Percentiles rank a stretch among this genome's conserved stretches.
Conservation (phyloP, 202 grass and related monocot species). For the Eragrostis tef region DNA sequence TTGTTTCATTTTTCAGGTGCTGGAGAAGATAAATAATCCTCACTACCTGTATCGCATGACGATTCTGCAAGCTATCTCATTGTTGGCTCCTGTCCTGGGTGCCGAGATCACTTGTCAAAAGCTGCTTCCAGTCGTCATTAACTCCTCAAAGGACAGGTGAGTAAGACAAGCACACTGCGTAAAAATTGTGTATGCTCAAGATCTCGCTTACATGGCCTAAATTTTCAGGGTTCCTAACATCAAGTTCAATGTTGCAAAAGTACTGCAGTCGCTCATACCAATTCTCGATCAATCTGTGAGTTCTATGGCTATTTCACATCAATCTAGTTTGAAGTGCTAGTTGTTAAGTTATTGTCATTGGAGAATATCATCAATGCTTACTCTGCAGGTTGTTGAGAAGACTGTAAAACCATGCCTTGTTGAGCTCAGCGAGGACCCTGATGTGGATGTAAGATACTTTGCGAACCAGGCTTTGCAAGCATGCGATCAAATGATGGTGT, state of each 20-base stretch:
- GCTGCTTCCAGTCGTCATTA: constrained; percentile 66
- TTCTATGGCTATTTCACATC: neutral
- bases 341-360: too few relatives aligned
- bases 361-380: neutral
- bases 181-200: neutral
- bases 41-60: constrained; percentile 85
- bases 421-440: constrained; percentile 74
- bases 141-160: constrained; percentile 80
- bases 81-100: constrained; percentile 74
- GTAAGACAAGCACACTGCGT: neutral
- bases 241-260: constrained; percentile 88
- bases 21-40: constrained; percentile 72
- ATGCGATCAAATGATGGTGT: constrained; percentile 76
- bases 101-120: constrained; percentile 71
- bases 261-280: constrained; percentile 62
- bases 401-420: constrained; percentile 70
- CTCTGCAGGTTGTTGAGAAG: constrained; percentile 67
- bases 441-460: constrained; percentile 80
- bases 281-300: constrained; percentile 75
- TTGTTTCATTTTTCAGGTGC: constrained; percentile 42
- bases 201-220: neutral
- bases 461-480: constrained; percentile 65
- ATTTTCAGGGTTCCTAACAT: constrained; percentile 74
- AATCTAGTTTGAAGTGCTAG: too few relatives aligned
- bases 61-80: constrained; percentile 67